Conservation (phyloP, 305 asterid genomes). For the Solanum hybrid region DNA sequence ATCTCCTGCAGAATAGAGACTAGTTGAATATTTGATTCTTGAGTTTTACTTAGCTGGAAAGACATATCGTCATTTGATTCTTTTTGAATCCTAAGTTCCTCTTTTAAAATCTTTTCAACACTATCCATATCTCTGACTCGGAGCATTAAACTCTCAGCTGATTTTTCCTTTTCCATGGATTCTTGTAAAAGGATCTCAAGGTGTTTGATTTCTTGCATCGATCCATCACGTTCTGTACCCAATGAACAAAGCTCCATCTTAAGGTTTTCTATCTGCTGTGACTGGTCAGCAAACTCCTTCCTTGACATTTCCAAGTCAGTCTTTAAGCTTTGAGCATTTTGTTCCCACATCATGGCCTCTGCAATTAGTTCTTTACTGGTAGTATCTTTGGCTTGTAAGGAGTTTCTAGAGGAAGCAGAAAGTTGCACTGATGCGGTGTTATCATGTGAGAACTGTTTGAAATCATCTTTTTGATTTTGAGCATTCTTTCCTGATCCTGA, state of each 20-base stretch:
- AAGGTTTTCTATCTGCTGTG: constrained; percentile 4
- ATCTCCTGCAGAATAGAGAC: constrained; percentile 37
- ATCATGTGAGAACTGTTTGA: constrained; percentile 20
- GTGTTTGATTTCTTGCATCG: constrained; percentile 23
- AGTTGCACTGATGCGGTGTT: constrained; percentile 10
- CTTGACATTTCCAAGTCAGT: constrained; percentile 25
- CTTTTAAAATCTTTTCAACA: constrained; percentile 20
- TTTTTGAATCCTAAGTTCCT: constrained; percentile 32
- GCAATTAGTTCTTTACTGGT: constrained; percentile 30
- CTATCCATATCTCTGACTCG: constrained; percentile 7
- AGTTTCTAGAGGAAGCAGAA: constrained; percentile 9
- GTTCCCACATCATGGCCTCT: constrained; percentile 43
- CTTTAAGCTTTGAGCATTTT: constrained; percentile 25
- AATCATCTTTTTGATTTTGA: constrained; percentile 16
- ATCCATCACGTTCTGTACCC: constrained; percentile 17
- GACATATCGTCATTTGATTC: constrained; percentile 20
- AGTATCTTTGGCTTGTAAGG: constrained; percentile 20
- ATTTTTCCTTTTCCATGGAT: constrained; percentile 12
- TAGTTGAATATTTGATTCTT: constrained; percentile 41
- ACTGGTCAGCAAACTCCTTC: constrained; percentile 29
- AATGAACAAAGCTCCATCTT: constrained; percentile 21
- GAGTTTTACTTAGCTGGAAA: constrained; percentile 32
- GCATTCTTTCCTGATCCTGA: constrained; percentile 14
- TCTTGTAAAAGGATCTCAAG: constrained; percentile 25
- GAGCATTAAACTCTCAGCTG: constrained; percentile 1